Conservation (phyloP, 1,284 basidiomycete species). For the Cutaneotrichosporon sp. region DNA sequence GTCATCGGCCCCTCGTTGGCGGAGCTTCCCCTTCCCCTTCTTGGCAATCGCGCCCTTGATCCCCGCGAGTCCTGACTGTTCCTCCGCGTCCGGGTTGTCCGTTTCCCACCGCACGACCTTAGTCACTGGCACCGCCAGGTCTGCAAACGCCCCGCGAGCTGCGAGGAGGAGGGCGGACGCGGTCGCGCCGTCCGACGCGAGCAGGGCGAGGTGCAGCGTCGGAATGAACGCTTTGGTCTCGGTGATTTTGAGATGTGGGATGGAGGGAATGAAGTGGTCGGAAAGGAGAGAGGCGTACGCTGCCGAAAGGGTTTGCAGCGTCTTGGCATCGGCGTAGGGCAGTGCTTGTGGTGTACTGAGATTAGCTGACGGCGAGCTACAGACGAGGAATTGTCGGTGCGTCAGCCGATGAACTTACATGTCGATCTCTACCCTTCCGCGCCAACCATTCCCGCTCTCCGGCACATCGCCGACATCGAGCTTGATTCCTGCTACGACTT, state of each 20-base stretch:
- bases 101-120: constrained; percentile 41
- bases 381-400: background rate
- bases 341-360: constrained; percentile 45
- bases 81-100: constrained; percentile 14
- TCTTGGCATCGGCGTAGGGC: constrained; percentile 24
- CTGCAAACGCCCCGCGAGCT: constrained; percentile 40
- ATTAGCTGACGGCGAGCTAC: background rate
- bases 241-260: constrained; percentile 38
- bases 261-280: constrained; percentile 44
- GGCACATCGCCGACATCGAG: constrained; percentile 41
- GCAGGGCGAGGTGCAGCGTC: constrained; percentile 38
- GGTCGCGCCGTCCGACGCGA: constrained; percentile 31
- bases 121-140: constrained; percentile 39
- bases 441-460: constrained; percentile 21
- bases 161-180: constrained; percentile 34
- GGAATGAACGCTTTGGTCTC: constrained; percentile 22
- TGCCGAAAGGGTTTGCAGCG: constrained; percentile 30
- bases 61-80: constrained; percentile 27
- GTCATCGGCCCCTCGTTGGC: constrained; percentile 40
- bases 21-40: constrained; percentile 28
- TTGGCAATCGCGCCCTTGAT: constrained; percentile 44
- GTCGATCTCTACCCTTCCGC: constrained; percentile 44
- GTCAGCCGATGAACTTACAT: constrained; percentile 32
- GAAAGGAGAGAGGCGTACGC: constrained; percentile 33
- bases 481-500: constrained; percentile 45